These are phyloP conservation scores for Stenocarpella maydis DNA, from an alignment of 2,329 filamentous ascomycete species.

Conservation along the genomic window DNA sequence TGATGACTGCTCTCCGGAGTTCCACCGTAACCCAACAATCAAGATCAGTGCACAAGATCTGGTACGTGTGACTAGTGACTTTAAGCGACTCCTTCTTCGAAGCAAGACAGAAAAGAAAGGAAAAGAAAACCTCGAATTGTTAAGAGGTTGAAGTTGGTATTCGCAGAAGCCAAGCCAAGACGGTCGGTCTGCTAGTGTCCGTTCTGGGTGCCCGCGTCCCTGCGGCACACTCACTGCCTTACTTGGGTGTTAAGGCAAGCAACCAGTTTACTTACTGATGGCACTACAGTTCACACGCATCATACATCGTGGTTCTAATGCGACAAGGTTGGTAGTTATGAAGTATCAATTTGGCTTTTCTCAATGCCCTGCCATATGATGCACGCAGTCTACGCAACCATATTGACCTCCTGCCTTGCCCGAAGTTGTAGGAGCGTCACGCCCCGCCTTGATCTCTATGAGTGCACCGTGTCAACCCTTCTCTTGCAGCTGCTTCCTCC, in stretches of 20 bases:
- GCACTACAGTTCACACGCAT: constrained; percentile 8
- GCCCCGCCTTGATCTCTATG: background rate
- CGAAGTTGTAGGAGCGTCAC: background rate
- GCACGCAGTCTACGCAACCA: constrained; percentile 1
- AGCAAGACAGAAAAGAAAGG: no score
- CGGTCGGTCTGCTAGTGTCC: constrained; percentile 10
- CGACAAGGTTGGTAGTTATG: background rate
- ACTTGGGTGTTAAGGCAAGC: background rate
- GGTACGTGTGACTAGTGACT: background rate
- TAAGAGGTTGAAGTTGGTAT: constrained; percentile 1
- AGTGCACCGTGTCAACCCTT: background rate
- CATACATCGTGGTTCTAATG: background rate
- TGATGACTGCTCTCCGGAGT: constrained; percentile 24
- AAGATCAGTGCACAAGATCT: background rate
- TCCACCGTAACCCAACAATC: constrained; percentile 28
- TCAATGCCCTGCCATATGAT: constrained; percentile 1
- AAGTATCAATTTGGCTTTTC: constrained; percentile 25
- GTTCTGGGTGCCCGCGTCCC: constrained; percentile 15
- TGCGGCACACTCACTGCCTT: background rate
- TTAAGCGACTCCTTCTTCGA: background rate
- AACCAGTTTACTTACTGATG: background rate
- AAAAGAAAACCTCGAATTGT: background rate
- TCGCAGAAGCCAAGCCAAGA: background rate
- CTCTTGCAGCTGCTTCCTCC: background rate
- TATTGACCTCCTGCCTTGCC: background rate